phyloP scores from a whole-genome alignment of 2,329 filamentous ascomycete genomes.

The Capronia coronata region DNA sequence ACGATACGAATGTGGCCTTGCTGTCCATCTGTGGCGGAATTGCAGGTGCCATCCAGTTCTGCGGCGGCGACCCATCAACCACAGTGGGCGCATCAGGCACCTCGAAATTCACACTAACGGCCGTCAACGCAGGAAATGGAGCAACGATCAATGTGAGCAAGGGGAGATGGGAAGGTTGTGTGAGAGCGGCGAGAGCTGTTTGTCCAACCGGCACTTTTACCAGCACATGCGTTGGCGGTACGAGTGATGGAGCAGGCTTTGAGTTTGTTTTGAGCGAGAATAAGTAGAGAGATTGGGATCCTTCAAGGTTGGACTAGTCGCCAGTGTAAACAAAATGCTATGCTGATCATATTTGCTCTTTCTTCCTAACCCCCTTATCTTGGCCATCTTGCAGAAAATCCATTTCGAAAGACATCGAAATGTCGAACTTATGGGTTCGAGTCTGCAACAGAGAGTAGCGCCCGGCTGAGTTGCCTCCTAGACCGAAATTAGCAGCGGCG shows the following conservation, averaged over 20 bases:
- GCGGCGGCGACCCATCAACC: conserved; percentile 40
- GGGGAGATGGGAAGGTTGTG: conserved; percentile 49
- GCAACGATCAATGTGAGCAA: conserved; percentile 50
- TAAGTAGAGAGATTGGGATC: conserved; percentile 2
- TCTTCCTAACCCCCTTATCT: too few relatives aligned
- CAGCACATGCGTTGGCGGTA: conserved; percentile 46
- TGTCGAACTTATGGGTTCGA: too few relatives aligned
- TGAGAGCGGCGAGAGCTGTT: conserved; percentile 47
- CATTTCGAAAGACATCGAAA: too few relatives aligned
- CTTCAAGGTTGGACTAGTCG: too few relatives aligned
- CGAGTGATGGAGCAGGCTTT: conserved; percentile 36
- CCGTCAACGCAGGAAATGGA: conserved; percentile 33
- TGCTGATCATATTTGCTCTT: too few relatives aligned
- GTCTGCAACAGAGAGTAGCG: too few relatives aligned
- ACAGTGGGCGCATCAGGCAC: conserved; percentile 45
- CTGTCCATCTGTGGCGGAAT: conserved; percentile 48
- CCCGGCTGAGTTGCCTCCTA: too few relatives aligned
- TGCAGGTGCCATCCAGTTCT: conserved; percentile 42
- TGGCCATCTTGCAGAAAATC: too few relatives aligned
- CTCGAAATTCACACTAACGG: conserved; percentile 45
- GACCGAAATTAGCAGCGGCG: too few relatives aligned
- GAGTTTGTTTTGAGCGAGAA: conserved; percentile 15
- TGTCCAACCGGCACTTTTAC: conserved; percentile 45
- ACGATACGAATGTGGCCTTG: conserved; percentile 47
- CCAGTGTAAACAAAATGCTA: too few relatives aligned